Percentiles rank a stretch among this genome's conserved stretches.
These are phyloP conservation scores for Herpotrichia juniperi DNA, from an alignment of 2,329 filamentous ascomycete genomes.

Conservation along the genomic window DNA sequence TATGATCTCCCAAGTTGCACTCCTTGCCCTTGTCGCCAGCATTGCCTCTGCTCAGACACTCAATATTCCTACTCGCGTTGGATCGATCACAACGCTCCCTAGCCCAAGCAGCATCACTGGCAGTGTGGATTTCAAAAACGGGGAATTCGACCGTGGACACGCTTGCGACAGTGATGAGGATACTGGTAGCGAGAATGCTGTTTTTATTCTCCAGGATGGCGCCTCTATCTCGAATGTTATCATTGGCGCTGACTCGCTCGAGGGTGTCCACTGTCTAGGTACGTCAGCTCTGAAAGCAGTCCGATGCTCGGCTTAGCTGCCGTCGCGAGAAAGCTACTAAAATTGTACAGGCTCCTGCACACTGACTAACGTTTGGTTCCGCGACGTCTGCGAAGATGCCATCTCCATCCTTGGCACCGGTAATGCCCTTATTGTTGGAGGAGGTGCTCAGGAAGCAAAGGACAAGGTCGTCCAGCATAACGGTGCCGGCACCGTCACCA, in stretches of 20 bases:
- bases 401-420: slow-evolving; percentile 44
- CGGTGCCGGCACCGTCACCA: slow-evolving; percentile 46
- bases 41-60: too few relatives aligned
- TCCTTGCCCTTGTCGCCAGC: too few relatives aligned
- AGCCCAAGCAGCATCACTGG: too few relatives aligned
- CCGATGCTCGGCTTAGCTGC: too few relatives aligned
- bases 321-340: too few relatives aligned
- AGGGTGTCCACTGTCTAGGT: slow-evolving; percentile 59
- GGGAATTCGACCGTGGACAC: slow-evolving; percentile 41
- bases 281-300: too few relatives aligned
- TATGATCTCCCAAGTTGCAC: too few relatives aligned
- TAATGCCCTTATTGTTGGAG: slow-evolving; percentile 47
- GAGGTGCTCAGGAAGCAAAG: slow-evolving; percentile 45
- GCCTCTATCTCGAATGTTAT: slow-evolving; percentile 62
- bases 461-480: slow-evolving; percentile 53
- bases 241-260: slow-evolving; percentile 58
- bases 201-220: slow-evolving; percentile 60
- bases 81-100: too few relatives aligned
- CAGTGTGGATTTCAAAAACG: too few relatives aligned
- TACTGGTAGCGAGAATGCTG: slow-evolving; percentile 54
- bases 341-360: slow-evolving; percentile 58
- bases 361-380: slow-evolving; percentile 52
- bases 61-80: too few relatives aligned
- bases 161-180: slow-evolving; percentile 47
- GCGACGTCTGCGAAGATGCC: slow-evolving; percentile 46